phyloP scores from a whole-genome alignment of 2,329 filamentous ascomycete genomes.

The Talaromyces piceae region DNA sequence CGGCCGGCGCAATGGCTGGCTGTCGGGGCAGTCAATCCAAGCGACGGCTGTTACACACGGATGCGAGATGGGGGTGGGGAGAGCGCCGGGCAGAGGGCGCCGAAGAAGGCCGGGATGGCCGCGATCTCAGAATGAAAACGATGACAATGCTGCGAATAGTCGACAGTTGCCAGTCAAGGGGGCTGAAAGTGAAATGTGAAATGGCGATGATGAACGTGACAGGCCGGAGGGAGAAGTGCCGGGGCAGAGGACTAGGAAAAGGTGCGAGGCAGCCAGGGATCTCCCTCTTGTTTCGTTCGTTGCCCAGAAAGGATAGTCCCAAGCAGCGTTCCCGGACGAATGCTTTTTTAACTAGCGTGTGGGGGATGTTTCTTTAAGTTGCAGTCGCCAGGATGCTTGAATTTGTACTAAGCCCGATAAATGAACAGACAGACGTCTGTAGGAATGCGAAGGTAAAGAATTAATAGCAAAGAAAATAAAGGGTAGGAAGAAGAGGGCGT shows the following conservation, averaged over 20 bases:
- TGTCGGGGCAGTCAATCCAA: not conserved
- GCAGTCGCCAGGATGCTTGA: not conserved
- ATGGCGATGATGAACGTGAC: not conserved
- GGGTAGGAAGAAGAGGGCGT: not conserved
- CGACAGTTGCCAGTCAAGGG: not conserved
- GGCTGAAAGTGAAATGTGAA: not conserved
- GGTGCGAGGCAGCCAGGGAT: too few species aligned
- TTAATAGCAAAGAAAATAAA: constrained; percentile 12
- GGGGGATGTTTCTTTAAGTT: not conserved
- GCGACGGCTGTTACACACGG: constrained; percentile 9
- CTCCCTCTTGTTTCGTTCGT: not conserved
- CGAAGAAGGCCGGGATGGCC: not conserved
- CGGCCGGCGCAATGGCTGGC: not conserved
- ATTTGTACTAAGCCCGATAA: not conserved
- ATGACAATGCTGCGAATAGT: not conserved
- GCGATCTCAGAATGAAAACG: not conserved
- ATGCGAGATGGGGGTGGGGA: constrained; percentile 8
- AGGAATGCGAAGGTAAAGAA: constrained; percentile 14
- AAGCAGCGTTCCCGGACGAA: not conserved
- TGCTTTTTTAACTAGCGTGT: not conserved
- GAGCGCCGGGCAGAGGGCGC: constrained; percentile 4
- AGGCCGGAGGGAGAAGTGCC: not conserved
- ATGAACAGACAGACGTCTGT: not conserved
- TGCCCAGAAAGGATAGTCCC: not conserved
- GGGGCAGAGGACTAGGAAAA: not conserved